Conservation (phyloP, 768 basidiomycete genomes). For the Lyophyllum semitale region DNA sequence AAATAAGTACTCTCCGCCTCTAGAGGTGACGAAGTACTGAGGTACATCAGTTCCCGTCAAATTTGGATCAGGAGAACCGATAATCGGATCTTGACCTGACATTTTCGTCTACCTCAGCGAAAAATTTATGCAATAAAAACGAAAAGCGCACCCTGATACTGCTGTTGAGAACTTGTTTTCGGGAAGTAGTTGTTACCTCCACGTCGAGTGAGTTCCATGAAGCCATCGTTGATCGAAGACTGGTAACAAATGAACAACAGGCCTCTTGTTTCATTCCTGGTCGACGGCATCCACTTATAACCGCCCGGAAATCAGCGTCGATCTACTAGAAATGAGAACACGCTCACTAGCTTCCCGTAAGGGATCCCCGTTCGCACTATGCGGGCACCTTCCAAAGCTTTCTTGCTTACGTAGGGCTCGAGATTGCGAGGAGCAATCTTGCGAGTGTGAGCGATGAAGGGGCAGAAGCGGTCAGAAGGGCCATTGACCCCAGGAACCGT, state of each 20-base stretch:
- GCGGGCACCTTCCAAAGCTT: constrained; percentile 19
- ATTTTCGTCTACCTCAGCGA: neutral
- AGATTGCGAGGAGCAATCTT: constrained; percentile 31
- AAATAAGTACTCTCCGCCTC: no score
- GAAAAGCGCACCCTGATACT: constrained; percentile 16
- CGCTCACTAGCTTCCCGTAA: constrained; percentile 31
- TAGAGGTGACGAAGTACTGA: no score
- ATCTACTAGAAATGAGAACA: neutral
- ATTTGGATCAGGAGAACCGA: constrained; percentile 16
- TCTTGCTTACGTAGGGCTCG: constrained; percentile 17
- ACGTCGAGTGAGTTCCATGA: constrained; percentile 24
- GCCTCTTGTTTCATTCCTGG: constrained; percentile 6
- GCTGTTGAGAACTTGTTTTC: constrained; percentile 11
- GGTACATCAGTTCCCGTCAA: no score
- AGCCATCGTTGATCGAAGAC: constrained; percentile 33
- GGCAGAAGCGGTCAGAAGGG: constrained; percentile 21
- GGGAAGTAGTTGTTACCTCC: constrained; percentile 26
- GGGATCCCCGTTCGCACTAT: constrained; percentile 35
- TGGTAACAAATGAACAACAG: constrained; percentile 38
- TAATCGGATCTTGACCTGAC: constrained; percentile 27
- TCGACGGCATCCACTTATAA: neutral
- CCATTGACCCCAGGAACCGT: no score
- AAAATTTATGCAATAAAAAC: neutral
- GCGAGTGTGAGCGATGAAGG: constrained; percentile 32
- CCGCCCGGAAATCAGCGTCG: neutral